Conservation (phyloP, 2,329 filamentous ascomycete genomes). For the Aspergillus texensis region DNA sequence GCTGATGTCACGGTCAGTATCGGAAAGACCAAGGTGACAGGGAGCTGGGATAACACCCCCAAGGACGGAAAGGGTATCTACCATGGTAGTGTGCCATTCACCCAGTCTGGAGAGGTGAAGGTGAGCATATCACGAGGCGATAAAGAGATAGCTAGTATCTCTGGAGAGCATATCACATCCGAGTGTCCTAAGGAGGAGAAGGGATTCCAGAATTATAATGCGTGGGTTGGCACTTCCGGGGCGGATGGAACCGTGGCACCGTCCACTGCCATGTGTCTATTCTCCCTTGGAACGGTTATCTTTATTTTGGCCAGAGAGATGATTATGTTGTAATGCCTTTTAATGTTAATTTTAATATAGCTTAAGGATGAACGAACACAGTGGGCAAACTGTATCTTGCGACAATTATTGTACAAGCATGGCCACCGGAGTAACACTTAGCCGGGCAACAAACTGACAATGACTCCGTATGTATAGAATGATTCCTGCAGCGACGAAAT, state of each 20-base stretch:
- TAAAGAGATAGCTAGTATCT: neutral
- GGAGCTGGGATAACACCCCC: conserved; percentile 28
- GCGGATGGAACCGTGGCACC: neutral
- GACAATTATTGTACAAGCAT: neutral
- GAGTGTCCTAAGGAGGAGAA: conserved; percentile 1
- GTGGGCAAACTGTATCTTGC: neutral
- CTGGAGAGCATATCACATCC: conserved; percentile 4
- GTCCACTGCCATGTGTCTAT: neutral
- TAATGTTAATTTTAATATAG: neutral
- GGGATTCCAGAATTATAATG: conserved; percentile 2
- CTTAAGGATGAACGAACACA: neutral
- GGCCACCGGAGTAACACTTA: neutral
- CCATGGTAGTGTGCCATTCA: conserved; percentile 27
- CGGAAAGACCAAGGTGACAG: conserved; percentile 22
- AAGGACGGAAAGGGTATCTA: conserved; percentile 33
- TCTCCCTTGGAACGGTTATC: neutral
- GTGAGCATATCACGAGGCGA: conserved; percentile 7
- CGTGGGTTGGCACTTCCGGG: neutral
- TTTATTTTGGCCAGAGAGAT: neutral
- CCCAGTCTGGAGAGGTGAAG: conserved; percentile 3
- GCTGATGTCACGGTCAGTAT: conserved; percentile 33
- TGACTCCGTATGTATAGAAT: neutral
- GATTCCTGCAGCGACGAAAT: neutral
- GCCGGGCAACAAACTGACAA: neutral
- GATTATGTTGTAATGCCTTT: neutral